Evolutionary conservation across 2,329 filamentous ascomycete species (phyloP).

Genomic region (Thielaviopsis euricoi): DNA sequence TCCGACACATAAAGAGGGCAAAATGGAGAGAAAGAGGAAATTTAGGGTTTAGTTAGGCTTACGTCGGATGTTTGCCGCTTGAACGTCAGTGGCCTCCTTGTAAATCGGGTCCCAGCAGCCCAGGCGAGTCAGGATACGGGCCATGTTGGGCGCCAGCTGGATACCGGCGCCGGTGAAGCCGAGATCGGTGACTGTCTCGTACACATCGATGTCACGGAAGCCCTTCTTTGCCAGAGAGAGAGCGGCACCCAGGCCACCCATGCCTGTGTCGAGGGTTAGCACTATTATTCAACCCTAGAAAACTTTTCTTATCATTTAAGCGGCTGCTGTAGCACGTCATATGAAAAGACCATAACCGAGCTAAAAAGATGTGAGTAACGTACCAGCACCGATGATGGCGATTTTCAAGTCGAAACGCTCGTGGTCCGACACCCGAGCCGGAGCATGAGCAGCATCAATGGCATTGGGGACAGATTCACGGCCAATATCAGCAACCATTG

Average conservation of each 20-base stretch:
- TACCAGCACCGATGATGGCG: conserved; percentile 36
- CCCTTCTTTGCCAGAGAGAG: conserved; percentile 61
- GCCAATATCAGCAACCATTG: conserved; percentile 10
- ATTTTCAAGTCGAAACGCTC: conserved; percentile 22
- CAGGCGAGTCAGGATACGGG: conserved; percentile 54
- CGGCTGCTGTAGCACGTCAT: not conserved
- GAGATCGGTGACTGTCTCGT: conserved; percentile 54
- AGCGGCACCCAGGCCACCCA: conserved; percentile 60
- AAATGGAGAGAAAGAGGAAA: conserved; percentile 2
- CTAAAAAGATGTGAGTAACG: not conserved
- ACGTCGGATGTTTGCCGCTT: conserved; percentile 57
- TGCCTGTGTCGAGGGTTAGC: conserved; percentile 31
- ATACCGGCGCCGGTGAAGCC: conserved; percentile 77
- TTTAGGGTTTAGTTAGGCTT: conserved; percentile 14
- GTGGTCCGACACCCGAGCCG: not conserved
- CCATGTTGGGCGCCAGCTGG: conserved; percentile 70
- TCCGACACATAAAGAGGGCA: not conserved
- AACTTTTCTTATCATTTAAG: not conserved
- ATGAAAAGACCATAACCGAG: not conserved
- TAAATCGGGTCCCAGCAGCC: conserved; percentile 59
- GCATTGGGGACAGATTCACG: conserved; percentile 6
- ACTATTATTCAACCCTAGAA: not conserved
- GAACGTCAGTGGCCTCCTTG: conserved; percentile 52
- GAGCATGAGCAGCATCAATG: conserved; percentile 3
- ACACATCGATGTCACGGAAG: conserved; percentile 57